Evolutionary conservation across 495 filamentous ascomycete species (phyloP), one percentile per base, ranked within the genome.

Genomic region (Aspergillus diversus): DNA sequence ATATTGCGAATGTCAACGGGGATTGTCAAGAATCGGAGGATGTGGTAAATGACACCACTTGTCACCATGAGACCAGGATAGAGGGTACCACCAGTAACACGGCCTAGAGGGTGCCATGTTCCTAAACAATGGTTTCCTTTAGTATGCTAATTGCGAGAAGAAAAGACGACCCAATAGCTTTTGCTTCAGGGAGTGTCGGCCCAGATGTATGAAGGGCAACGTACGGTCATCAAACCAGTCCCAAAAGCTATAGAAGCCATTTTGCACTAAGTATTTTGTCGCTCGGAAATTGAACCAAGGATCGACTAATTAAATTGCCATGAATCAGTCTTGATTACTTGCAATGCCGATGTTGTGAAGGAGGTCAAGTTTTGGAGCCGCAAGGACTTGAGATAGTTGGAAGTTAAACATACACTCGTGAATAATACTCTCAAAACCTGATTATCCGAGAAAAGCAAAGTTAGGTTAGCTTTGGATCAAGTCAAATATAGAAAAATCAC

Each of bases 281-380:
- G 96, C 96, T 70, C 96, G 85, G 79, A 99, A 99, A 78, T 99
- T 99, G 79, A 99, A 99, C 96, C 96, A 99, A n/a, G 96, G 96
- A 78, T 99, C 95, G 79, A 98, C 95, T 98, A 64, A 31, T 58
- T 5, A 50, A 70, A 34, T 61, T 57, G 7, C 37, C 60, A 53
- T 59, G 51, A 69, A 67, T 73, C 50, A 69, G 39, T 43, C n/a
- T 43, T 12, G 39, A 43, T 0, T 43, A 4, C 11, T 43, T 63
- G 66, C 64, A 55, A 52, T 63, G 57, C 39, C 21, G 21, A 27
- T 27, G 21, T 27, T 27, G 21, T 27, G 21, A 27, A 27, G 21
- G 21, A 27, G 21, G 21, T 27, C 21, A 27, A 27, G 21, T 27
- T 27, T 27, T 27, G 49, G 21, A 58, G 32, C 15, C 13, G 16